Evolutionary conservation across 805 yeast species (phyloP).

Genomic region (Blastobotrys robertii): DNA sequence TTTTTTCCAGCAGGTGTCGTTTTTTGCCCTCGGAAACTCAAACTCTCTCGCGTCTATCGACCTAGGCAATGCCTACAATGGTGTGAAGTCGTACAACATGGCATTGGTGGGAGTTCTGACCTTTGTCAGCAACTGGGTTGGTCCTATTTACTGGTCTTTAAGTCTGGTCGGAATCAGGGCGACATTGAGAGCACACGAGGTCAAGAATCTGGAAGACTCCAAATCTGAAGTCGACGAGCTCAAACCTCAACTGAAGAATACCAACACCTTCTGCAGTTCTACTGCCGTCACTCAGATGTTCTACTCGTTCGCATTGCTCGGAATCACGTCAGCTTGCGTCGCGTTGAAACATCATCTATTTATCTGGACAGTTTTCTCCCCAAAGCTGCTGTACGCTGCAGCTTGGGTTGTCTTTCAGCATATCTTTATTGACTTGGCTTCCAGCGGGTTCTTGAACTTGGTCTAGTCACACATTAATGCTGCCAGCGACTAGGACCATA

Average conservation of each 20-base stretch:
- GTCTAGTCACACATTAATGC: too few relatives aligned
- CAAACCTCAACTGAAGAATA: constrained; percentile 8
- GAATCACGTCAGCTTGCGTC: constrained; percentile 59
- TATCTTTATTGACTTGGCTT: constrained; percentile 13
- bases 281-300: constrained; percentile 34
- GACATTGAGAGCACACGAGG: constrained; percentile 7
- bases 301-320: constrained; percentile 49
- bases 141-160: constrained; percentile 73
- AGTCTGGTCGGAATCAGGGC: constrained; percentile 16
- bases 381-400: constrained; percentile 71
- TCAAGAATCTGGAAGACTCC: too few relatives aligned
- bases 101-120: constrained; percentile 67
- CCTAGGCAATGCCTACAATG: constrained; percentile 86
- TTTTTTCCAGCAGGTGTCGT: constrained; percentile 57
- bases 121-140: constrained; percentile 74
- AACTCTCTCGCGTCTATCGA: constrained; percentile 89
- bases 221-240: too few relatives aligned
- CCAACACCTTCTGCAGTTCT: constrained; percentile 1
- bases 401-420: constrained; percentile 48
- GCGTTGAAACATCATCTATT: constrained; percentile 75
- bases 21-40: constrained; percentile 83
- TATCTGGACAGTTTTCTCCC: constrained; percentile 97
- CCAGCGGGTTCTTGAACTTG: neutral
- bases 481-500: too few relatives aligned
- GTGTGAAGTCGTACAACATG: constrained; percentile 62